These are phyloP conservation scores for Tricholoma furcatifolium DNA, from an alignment of 768 basidiomycete genomes.

Conservation along the genomic window DNA sequence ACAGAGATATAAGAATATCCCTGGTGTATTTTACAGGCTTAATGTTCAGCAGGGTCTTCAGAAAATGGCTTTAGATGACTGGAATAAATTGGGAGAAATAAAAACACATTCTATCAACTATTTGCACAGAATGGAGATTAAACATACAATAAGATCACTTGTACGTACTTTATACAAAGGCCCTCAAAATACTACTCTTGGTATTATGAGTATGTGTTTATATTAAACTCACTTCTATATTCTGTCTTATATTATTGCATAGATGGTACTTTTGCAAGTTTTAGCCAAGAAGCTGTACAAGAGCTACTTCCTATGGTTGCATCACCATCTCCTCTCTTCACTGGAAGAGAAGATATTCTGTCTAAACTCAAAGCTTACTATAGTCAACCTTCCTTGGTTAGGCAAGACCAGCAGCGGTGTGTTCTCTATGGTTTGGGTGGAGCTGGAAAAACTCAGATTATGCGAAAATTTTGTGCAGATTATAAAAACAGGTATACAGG, in stretches of 20 bases:
- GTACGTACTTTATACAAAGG: neutral
- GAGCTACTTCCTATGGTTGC: no score
- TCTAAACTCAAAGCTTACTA: neutral
- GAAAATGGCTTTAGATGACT: neutral
- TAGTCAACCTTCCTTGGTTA: neutral
- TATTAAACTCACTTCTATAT: neutral
- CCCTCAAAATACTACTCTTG: no score
- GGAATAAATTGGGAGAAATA: neutral
- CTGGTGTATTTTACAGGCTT: no score
- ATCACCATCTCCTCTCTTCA: neutral
- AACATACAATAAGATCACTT: neutral
- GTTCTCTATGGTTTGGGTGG: no score
- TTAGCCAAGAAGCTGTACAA: no score
- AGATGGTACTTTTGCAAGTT: neutral
- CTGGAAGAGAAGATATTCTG: no score
- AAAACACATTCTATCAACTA: neutral
- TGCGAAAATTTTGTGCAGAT: no score
- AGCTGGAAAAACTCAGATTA: no score
- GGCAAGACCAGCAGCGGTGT: neutral
- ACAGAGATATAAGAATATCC: no score
- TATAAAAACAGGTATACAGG: neutral
- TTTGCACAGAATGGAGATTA: neutral
- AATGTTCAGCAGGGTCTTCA: neutral
- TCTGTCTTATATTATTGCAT: neutral
- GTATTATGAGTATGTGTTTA: no score